Base-by-base conservation (phyloP, 495 filamentous ascomycete genomes). In the Penicillium tannophilum region DNA sequence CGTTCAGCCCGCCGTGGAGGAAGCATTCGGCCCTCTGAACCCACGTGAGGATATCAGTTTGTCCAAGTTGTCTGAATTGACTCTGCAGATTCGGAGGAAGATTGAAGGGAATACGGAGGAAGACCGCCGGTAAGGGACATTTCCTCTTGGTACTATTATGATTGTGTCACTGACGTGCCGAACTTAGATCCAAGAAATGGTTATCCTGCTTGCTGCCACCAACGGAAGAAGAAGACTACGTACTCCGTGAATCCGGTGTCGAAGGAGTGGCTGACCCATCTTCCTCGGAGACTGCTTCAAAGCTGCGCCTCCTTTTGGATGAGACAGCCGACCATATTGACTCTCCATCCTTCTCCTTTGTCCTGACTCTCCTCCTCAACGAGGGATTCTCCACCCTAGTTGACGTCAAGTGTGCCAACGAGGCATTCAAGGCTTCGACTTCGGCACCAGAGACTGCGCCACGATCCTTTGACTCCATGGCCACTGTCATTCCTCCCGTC, bases 291-390 rank as follows among this genome's bases (percentile, higher is more conserved):
- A 79, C 77, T 16, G 72, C 80, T 8, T 70, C 82, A 12, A 79
- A 83, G 46, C 84, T 98, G 62, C 89, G 93, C 50, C 87, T 90
- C 52, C 83, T 99, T n/a, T 79, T 98, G 1, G 92, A 98, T 66
- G 94, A 98, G 74, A 97, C 94, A 10, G 88, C 94, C 20, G 94
- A 98, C 72, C 80, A 98, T 17, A 89, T 98, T 63, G 95, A 98
- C 56, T 97, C 93, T 0, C 95, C 95, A 0, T 82, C 88, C 19
- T 97, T 97, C 72, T 82, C 86, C 7, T 86, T 87, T 58, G 91
- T 98, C 33, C 75, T 94, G 43, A 91, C 89, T 8, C 84, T 89
- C 58, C 84, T 97, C 55, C 88, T 98, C 60, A 92, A 97, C 69
- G 84, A 92, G 44, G 86, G 86, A 8, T 98, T 96, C 78, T 88